Base-by-base conservation (phyloP, 257 asterid genomes). In the Plantago major region DNA sequence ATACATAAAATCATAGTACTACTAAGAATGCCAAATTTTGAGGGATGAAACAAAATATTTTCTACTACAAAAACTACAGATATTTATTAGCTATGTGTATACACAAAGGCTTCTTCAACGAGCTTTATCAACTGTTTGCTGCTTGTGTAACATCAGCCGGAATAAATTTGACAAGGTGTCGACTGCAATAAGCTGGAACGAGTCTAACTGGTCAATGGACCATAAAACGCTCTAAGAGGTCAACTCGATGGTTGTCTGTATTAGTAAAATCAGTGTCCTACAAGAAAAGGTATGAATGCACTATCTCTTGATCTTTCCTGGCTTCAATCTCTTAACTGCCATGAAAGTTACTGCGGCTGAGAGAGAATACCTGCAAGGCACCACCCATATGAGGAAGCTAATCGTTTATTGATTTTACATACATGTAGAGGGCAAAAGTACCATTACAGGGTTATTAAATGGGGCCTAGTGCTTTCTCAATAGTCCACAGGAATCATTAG, bases 321-420 rank as follows among this genome's bases (percentile, higher is more conserved):
- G 84, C 64, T 82, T 81, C 33, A 93, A 80, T 73, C 95, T 87
- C 79, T 82, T 84, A 63, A 76, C 67, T 62, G 99, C 99, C 97
- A 93, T 89, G 74, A 76, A 84, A 11, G 95, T 85, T 49, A 93
- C 96, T 42, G 99, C 97, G 52, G 90, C 95, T n/a, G 97, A 93
- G 42, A 93, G 81, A 62, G 99, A 77, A 73, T 93, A 89, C 99
- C 97, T 92, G 71, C 82, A 71, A 54, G 62, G 56, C 38, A 65
- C n/a, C 52, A 65, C 47, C 19, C 2, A 51, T 33, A 37, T 68
- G 38, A 68, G 55, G 46, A 10, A 66, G 12, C 57, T 17, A 7
- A 37, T 17, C 8, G 30, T 26, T 22, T 13, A 18, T 19, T 28
- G 14, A 2, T 51, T 19, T 10, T 51, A 2, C 30, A 18, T 0